A percentile compares a stretch with the other conserved stretches of the same genome.
Evolutionary conservation across 2,329 filamentous ascomycete species (phyloP).

Genomic region (Fusarium domesticum): DNA sequence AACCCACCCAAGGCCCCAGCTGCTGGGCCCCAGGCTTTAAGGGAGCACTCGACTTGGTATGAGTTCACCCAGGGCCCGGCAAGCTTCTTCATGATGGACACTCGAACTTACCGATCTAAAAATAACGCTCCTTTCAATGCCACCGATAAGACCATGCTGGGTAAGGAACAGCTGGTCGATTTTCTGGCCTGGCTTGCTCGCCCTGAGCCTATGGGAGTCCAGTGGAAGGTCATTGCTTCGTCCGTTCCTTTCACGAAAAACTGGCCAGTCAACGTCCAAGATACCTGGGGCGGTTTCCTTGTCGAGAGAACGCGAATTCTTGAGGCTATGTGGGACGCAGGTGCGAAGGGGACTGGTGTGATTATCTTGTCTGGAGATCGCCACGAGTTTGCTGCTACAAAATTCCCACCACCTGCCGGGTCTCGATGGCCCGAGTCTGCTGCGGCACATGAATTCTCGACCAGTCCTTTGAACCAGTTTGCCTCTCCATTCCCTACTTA

Average conservation of each 20-base stretch:
- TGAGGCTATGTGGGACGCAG: conserved; percentile 88
- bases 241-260: conserved; percentile 97
- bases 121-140: conserved; percentile 58
- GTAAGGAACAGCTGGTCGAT: conserved; percentile 71
- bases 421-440: conserved; percentile 62
- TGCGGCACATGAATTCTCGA: conserved; percentile 85
- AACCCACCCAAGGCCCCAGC: conserved; percentile 72
- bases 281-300: conserved; percentile 94
- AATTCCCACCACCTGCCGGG: conserved; percentile 61
- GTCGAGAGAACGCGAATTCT: conserved; percentile 74
- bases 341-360: conserved; percentile 71
- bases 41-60: conserved; percentile 72
- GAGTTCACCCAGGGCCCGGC: conserved; percentile 86
- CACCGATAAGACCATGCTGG: conserved; percentile 81
- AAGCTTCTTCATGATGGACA: conserved; percentile 93
- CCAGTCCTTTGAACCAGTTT: conserved; percentile 89
- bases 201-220: conserved; percentile 71
- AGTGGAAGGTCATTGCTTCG: conserved; percentile 91
- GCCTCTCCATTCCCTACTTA: conserved; percentile 85
- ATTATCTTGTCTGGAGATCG: conserved; percentile 85
- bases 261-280: conserved; percentile 82
- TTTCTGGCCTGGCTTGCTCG: conserved; percentile 72
- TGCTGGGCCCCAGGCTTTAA: conserved; percentile 39
- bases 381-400: conserved; percentile 95
- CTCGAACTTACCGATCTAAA: conserved; percentile 77